Evolutionary conservation across 2,329 filamentous ascomycete genomes (phyloP).

Genomic region (Penicillium rolfsii): DNA sequence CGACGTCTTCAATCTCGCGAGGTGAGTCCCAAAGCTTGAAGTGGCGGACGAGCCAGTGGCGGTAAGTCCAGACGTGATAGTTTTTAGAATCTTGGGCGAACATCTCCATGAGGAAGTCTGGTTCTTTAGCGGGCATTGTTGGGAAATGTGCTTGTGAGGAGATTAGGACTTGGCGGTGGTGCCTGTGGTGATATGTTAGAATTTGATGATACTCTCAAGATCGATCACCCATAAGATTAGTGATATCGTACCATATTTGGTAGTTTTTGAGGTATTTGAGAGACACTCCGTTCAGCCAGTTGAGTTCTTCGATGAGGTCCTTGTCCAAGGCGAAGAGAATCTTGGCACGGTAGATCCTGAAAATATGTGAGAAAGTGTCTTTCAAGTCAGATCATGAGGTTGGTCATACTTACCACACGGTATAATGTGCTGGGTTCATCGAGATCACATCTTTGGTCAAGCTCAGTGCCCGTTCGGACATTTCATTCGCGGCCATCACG

Average conservation of each 20-base stretch:
- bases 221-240: not conserved
- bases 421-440: slow-evolving; percentile 97
- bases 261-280: slow-evolving; percentile 93
- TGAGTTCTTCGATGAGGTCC: slow-evolving; percentile 71
- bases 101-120: slow-evolving; percentile 76
- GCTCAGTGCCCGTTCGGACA: slow-evolving; percentile 73
- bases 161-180: slow-evolving; percentile 62
- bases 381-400: not conserved
- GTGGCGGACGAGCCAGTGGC: slow-evolving; percentile 73
- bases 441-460: slow-evolving; percentile 88
- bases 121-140: slow-evolving; percentile 67
- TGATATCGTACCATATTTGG: slow-evolving; percentile 76
- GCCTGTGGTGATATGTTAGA: slow-evolving; percentile 39
- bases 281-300: slow-evolving; percentile 84
- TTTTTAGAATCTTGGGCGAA: slow-evolving; percentile 89
- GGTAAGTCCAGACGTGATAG: slow-evolving; percentile 97
- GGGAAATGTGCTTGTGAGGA: slow-evolving; percentile 54
- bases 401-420: slow-evolving; percentile 71
- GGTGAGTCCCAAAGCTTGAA: slow-evolving; percentile 62
- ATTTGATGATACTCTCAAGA: not conserved
- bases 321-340: slow-evolving; percentile 70
- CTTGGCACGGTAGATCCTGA: slow-evolving; percentile 80
- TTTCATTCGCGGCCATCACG: slow-evolving; percentile 86
- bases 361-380: slow-evolving; percentile 15
- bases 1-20: slow-evolving; percentile 69